phyloP scores from a whole-genome alignment of 345 rosid species.

The Salix brachista region DNA sequence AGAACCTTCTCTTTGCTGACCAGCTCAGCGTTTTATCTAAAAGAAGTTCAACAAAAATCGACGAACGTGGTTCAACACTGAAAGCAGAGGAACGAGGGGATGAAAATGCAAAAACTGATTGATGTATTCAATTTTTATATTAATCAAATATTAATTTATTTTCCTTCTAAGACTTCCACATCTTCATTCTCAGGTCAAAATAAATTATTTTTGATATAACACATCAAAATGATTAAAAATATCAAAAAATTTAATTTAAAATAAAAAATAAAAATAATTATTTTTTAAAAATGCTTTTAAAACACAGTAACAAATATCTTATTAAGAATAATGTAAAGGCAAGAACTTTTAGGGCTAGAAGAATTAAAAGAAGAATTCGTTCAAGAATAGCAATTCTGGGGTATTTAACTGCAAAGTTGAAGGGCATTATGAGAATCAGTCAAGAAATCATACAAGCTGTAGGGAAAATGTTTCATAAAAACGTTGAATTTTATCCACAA shows the following conservation, averaged over 20 bases:
- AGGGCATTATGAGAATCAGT: too few species aligned
- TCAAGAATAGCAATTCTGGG: too few species aligned
- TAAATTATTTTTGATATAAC: background rate
- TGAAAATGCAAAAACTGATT: slow-evolving; percentile 35
- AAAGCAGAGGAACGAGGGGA: slow-evolving; percentile 32
- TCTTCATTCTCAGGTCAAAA: background rate
- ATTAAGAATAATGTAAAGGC: too few species aligned
- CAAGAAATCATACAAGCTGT: too few species aligned
- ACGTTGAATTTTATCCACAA: too few species aligned
- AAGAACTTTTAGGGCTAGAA: background rate
- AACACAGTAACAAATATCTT: too few species aligned
- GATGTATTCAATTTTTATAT: background rate
- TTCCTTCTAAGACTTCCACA: background rate
- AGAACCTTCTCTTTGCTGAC: slow-evolving; percentile 67
- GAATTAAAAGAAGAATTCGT: background rate
- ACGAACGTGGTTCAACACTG: slow-evolving; percentile 24
- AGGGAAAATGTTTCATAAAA: too few species aligned
- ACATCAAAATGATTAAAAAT: too few species aligned
- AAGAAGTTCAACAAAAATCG: slow-evolving; percentile 32
- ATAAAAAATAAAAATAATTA: too few species aligned
- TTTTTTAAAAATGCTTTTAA: too few species aligned
- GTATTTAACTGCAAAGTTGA: too few species aligned
- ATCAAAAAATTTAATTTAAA: too few species aligned
- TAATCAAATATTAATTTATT: background rate
- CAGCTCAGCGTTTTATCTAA: slow-evolving; percentile 62